A percentile compares a stretch with the other conserved stretches of the same genome.
Evolutionary conservation across 2,329 filamentous ascomycete genomes (phyloP).

Genomic region (Aureobasidium mangrovei): DNA sequence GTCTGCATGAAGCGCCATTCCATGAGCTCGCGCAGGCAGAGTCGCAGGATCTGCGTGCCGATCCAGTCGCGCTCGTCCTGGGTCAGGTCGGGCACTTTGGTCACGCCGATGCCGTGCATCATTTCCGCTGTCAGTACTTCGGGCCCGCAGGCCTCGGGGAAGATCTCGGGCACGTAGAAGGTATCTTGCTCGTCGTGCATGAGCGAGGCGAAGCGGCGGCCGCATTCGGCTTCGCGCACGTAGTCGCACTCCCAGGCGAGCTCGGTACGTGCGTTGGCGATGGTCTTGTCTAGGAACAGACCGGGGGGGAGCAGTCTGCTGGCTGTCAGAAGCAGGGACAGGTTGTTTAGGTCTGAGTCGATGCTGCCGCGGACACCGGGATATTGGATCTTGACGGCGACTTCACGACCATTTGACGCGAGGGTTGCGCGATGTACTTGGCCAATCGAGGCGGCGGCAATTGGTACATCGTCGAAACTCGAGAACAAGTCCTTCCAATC

Average conservation of each 20-base stretch:
- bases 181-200: slow-evolving; percentile 64
- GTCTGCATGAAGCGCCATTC: slow-evolving; percentile 99
- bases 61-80: slow-evolving; percentile 93
- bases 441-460: slow-evolving; percentile 93
- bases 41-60: slow-evolving; percentile 81
- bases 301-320: slow-evolving; percentile 85
- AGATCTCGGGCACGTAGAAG: slow-evolving; percentile 73
- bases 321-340: slow-evolving; percentile 81
- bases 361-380: slow-evolving; percentile 93
- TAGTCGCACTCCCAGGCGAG: slow-evolving; percentile 98
- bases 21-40: slow-evolving; percentile 85
- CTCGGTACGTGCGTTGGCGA: slow-evolving; percentile 86
- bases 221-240: slow-evolving; percentile 74
- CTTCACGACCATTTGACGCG: slow-evolving; percentile 61
- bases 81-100: slow-evolving; percentile 61
- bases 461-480: slow-evolving; percentile 80
- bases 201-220: slow-evolving; percentile 64
- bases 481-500: slow-evolving; percentile 79
- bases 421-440: slow-evolving; percentile 86
- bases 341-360: slow-evolving; percentile 89
- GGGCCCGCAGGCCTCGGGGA: slow-evolving; percentile 68
- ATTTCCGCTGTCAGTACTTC: slow-evolving; percentile 91
- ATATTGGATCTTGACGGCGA: slow-evolving; percentile 96
- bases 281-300: slow-evolving; percentile 91
- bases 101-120: slow-evolving; percentile 78